phyloP scores from a whole-genome alignment of 108 stramenopile species.

The Hondaea fermentalgiana region DNA sequence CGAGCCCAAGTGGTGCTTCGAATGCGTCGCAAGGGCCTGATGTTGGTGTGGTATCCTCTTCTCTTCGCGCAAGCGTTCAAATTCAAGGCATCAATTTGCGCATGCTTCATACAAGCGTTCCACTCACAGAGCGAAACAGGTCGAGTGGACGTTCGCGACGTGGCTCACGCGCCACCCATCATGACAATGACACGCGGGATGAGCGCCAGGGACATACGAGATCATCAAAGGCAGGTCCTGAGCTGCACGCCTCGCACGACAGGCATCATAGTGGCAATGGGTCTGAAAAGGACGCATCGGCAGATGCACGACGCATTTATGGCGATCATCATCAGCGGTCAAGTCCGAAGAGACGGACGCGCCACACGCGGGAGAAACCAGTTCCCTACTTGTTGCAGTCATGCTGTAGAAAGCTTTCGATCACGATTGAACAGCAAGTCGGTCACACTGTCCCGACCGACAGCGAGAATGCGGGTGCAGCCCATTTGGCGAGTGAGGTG shows the following conservation, averaged over 20 bases:
- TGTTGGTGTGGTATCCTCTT: background rate
- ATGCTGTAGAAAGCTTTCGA: background rate
- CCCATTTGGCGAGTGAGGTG: too few species aligned
- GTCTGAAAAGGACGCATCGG: too few species aligned
- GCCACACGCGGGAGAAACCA: background rate
- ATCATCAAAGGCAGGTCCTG: too few species aligned
- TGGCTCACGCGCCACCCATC: too few species aligned
- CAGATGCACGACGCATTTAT: background rate
- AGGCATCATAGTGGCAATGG: too few species aligned
- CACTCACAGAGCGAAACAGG: background rate
- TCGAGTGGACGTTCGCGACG: too few species aligned
- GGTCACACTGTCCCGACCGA: background rate
- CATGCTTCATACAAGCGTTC: background rate
- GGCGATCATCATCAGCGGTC: background rate
- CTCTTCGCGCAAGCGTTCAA: background rate
- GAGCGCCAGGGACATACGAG: too few species aligned
- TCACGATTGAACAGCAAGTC: background rate
- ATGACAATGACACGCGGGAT: too few species aligned
- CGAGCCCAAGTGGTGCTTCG: background rate
- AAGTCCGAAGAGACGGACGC: background rate
- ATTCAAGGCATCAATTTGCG: background rate
- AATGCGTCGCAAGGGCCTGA: too few species aligned
- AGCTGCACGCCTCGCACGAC: too few species aligned
- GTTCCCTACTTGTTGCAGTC: background rate
- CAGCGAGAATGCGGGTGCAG: too few species aligned